Evolutionary conservation across 78 protist species (phyloP).

Genomic region (Dictyostelium intermedium): DNA sequence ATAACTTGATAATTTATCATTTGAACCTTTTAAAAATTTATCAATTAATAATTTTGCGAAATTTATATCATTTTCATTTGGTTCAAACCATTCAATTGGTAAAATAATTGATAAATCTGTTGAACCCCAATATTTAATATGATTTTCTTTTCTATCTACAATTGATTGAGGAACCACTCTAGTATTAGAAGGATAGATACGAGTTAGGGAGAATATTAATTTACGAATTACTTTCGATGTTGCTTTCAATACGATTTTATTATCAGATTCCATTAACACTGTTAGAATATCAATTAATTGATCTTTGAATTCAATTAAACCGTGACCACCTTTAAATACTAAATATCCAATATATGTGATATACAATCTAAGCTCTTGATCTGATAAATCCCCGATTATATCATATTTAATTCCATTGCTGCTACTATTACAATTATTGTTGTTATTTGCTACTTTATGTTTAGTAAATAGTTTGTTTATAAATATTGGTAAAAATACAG

Average conservation of each 20-base stretch:
- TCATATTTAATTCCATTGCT: not conserved
- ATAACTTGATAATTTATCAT: not conserved
- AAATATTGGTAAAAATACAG: conserved; percentile 36
- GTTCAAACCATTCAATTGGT: conserved; percentile 72
- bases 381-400: conserved; percentile 14
- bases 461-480: not conserved
- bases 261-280: conserved; percentile 15
- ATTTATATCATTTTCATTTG: conserved; percentile 25
- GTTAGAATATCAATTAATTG: conserved; percentile 8
- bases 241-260: conserved; percentile 22
- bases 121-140: conserved; percentile 59
- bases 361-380: conserved; percentile 62
- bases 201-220: conserved; percentile 30
- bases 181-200: conserved; percentile 50
- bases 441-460: not conserved
- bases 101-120: not conserved
- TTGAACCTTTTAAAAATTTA: not conserved
- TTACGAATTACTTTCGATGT: conserved; percentile 34
- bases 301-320: conserved; percentile 1
- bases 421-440: not conserved
- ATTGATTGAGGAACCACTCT: not conserved
- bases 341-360: conserved; percentile 43
- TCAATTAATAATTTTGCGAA: conserved; percentile 34
- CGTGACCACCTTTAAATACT: conserved; percentile 21
- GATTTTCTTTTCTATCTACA: not conserved